Evolutionary conservation across 306 rosid genomes (phyloP), one percentile per base, ranked within the genome.

Genomic region (Quercus dentata): DNA sequence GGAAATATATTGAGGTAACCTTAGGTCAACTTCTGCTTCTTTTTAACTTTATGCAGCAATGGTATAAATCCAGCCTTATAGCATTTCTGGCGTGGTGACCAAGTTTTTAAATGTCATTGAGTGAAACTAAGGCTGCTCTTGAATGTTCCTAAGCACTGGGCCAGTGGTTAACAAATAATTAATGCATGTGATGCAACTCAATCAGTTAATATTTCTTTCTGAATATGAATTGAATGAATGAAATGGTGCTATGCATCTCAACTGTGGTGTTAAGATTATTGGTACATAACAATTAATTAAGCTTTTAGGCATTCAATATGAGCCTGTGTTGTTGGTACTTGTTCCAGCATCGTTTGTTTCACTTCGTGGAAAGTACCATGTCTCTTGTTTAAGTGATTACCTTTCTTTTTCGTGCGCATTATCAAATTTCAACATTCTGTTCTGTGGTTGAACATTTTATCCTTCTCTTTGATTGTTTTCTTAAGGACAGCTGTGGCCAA

Each of bases 1-100:
- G 99, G 80, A 94, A 94, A 79, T 92, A 93, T 86, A 86, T 94
- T 76, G 97, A 94, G 99, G 98, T 90, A 84, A 74, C 15, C 8
- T 46, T 56, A 56, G 35, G 54, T 77, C 18, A 49, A 28, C 18
- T 6, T 56, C 27, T 30, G 58, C 56, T 59, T 30, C 74, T 71
- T 75, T 4, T 70, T 12, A 0, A 71, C 33, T 7, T 62, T 55
- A 35, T 25, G 58, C 70, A 44, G 56, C 72, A 33, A 11, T 35
- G 12, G 73, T 57, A 28, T 56, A 56, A 62, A 21, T 27, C 33
- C 5, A 49, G 74, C 58, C 82, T 19, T 51, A 76, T 65, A 58
- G 62, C 84, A 23, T 4, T 49, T 73, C 44, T 65, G 71, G 62
- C 6, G 4, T 55, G 30, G 30, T 25, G 17, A 30, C 19, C 27